phyloP scores from a whole-genome alignment of 441 rosid genomes.

The Adansonia rubrostipa region DNA sequence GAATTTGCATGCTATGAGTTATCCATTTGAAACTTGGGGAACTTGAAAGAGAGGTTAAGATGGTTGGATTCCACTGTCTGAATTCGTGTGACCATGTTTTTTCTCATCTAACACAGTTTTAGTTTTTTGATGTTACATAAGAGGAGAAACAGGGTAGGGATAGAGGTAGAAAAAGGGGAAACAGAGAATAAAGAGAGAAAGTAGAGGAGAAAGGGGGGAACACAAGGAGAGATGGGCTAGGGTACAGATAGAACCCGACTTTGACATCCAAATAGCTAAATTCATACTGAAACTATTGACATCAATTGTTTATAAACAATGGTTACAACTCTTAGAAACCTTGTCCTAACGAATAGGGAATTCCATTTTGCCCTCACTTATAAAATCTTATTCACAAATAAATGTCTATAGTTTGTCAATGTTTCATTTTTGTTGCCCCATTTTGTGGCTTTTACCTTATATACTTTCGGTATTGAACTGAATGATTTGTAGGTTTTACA shows the following conservation, averaged over 20 bases:
- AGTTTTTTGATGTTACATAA: background rate
- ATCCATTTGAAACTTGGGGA: background rate
- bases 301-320: background rate
- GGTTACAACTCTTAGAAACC: background rate
- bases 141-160: background rate
- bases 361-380: background rate
- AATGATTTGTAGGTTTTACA: background rate
- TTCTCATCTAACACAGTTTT: background rate
- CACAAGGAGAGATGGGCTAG: background rate
- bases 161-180: background rate
- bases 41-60: background rate
- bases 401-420: background rate
- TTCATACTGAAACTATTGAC: background rate
- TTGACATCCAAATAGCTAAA: background rate
- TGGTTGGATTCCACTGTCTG: background rate
- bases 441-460: background rate
- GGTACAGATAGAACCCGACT: background rate
- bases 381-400: background rate
- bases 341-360: background rate
- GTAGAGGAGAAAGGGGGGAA: background rate
- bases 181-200: background rate
- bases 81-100: background rate
- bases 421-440: background rate
- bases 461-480: background rate
- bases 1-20: background rate